These are phyloP conservation scores for Trichoderma endophyticum DNA, from an alignment of 2,329 filamentous ascomycete species.

Conservation along the genomic window DNA sequence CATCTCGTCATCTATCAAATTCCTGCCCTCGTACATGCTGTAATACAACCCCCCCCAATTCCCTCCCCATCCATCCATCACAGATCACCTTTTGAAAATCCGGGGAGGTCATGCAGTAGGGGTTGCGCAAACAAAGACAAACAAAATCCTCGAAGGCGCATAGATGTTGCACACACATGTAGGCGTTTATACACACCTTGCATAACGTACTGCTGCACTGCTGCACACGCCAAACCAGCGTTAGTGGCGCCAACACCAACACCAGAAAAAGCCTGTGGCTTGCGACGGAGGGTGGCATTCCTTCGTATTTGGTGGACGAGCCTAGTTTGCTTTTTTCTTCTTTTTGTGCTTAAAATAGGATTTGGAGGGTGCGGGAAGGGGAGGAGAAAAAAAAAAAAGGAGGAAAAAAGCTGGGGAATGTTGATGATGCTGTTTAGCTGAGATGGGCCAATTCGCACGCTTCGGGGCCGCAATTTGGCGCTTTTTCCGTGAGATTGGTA, in stretches of 20 bases:
- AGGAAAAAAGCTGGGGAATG: background rate
- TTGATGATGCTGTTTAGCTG: background rate
- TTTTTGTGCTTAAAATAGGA: background rate
- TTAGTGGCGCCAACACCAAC: background rate
- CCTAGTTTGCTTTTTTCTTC: background rate
- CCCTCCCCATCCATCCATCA: background rate
- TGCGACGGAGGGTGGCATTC: constrained; percentile 12
- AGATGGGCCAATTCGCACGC: background rate
- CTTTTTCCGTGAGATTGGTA: background rate
- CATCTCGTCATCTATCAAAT: background rate
- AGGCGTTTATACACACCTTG: background rate
- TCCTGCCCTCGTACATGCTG: background rate
- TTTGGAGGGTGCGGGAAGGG: background rate
- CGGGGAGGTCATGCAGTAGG: background rate
- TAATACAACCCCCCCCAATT: background rate
- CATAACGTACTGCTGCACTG: background rate
- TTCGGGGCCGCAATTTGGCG: background rate
- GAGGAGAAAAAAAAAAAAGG: background rate
- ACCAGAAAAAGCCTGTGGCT: background rate
- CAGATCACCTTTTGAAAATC: background rate
- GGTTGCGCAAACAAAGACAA: too few relatives aligned
- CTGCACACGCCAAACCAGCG: background rate
- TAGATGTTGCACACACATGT: background rate
- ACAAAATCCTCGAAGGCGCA: background rate
- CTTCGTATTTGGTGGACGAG: constrained; percentile 15